Conservation (phyloP, 805 yeast species). For the Zygosaccharomyces rouxii region DNA sequence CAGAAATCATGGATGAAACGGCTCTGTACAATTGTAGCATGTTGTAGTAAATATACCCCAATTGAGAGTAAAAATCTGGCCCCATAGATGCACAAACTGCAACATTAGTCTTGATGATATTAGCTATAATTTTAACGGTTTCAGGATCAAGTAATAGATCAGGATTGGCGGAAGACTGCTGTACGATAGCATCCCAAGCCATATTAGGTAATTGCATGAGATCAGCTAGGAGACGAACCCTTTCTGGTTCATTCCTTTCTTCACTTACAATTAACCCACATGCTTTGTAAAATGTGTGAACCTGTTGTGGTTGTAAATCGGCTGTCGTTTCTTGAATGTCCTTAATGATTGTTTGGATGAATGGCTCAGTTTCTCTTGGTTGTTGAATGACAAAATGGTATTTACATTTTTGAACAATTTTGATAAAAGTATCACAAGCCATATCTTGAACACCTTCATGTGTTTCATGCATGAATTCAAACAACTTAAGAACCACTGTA, state of each 20-base stretch:
- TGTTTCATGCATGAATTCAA: conserved; percentile 99
- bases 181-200: conserved; percentile 90
- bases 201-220: conserved; percentile 88
- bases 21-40: conserved; percentile 88
- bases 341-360: conserved; percentile 82
- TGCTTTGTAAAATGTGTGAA: conserved; percentile 95
- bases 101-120: conserved; percentile 90
- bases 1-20: conserved; percentile 79
- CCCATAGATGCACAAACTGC: conserved; percentile 94
- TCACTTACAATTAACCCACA: conserved; percentile 92
- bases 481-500: conserved; percentile 90
- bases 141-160: conserved; percentile 71
- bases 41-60: conserved; percentile 80
- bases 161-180: conserved; percentile 81
- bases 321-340: conserved; percentile 82
- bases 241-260: conserved; percentile 62
- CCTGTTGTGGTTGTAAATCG: conserved; percentile 94
- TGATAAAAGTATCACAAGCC: conserved; percentile 99
- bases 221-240: conserved; percentile 68
- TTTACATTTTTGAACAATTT: conserved; percentile 91
- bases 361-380: conserved; percentile 81
- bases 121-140: conserved; percentile 87
- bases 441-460: conserved; percentile 99
- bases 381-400: conserved; percentile 90
- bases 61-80: conserved; percentile 82